Conservation (phyloP, 2,329 filamentous ascomycete species). For the Tolypocladium pustulatum region DNA sequence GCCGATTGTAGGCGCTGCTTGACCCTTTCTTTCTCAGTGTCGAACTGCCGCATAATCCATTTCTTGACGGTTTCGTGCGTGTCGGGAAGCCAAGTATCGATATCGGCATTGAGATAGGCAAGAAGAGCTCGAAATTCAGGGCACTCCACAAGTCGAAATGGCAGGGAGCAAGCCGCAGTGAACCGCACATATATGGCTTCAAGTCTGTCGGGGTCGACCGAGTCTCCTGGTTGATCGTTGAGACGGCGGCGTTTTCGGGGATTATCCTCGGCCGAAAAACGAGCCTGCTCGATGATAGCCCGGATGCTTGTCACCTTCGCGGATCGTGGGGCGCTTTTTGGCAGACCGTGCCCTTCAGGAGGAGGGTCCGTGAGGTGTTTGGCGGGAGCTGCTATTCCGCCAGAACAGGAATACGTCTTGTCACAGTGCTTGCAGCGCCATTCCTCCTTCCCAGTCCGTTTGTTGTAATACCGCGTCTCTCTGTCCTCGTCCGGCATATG, state of each 20-base stretch:
- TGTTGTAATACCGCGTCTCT: slow-evolving; percentile 6
- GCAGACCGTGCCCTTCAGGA: slow-evolving; percentile 4
- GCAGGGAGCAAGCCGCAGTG: background rate
- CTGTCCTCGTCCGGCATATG: slow-evolving; percentile 5
- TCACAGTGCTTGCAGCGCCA: slow-evolving; percentile 6
- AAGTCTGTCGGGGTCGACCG: background rate
- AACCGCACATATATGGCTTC: background rate
- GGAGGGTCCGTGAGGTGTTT: slow-evolving; percentile 5
- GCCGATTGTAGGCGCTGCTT: background rate
- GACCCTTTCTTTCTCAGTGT: background rate
- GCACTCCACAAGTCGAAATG: background rate
- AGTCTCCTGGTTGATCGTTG: slow-evolving; percentile 4
- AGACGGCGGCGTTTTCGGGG: slow-evolving; percentile 4
- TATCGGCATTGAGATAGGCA: background rate
- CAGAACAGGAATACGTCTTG: slow-evolving; percentile 5
- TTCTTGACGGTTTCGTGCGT: slow-evolving; percentile 1
- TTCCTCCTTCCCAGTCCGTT: slow-evolving; percentile 5
- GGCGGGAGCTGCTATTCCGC: slow-evolving; percentile 4
- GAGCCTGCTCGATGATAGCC: slow-evolving; percentile 4
- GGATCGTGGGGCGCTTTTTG: slow-evolving; percentile 1
- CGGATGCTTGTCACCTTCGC: slow-evolving; percentile 2
- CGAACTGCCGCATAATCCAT: background rate
- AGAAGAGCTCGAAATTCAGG: background rate
- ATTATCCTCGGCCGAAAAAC: slow-evolving; percentile 4
- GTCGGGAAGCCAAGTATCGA: background rate